Conservation (phyloP, 116 monocot genomes). For the Zostera marina region DNA sequence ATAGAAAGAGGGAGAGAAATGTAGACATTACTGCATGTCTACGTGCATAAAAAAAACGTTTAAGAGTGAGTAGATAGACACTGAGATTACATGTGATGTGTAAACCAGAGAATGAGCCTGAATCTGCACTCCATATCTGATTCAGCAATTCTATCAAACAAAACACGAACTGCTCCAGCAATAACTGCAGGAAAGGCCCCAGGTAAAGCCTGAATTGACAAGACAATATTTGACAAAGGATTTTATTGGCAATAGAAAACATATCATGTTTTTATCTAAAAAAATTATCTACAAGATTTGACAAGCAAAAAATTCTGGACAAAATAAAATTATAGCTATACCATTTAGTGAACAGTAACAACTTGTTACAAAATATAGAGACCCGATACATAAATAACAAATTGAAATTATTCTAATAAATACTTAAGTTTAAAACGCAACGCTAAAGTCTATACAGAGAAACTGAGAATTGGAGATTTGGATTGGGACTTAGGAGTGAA, state of each 20-base stretch:
- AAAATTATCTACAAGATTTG: neutral
- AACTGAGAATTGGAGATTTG: too few species aligned
- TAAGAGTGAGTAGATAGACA: neutral
- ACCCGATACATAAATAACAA: too few species aligned
- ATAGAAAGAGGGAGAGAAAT: neutral
- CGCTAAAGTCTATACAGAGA: too few species aligned
- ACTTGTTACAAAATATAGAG: too few species aligned
- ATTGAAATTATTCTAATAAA: too few species aligned
- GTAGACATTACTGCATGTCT: too few species aligned
- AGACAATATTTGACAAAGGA: neutral
- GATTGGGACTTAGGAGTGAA: too few species aligned
- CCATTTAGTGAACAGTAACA: too few species aligned
- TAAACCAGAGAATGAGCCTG: slow-evolving; percentile 90
- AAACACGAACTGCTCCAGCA: slow-evolving; percentile 72
- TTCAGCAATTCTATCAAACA: slow-evolving; percentile 76
- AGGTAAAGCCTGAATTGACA: slow-evolving; percentile 53
- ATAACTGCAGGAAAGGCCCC: slow-evolving; percentile 92
- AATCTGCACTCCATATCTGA: slow-evolving; percentile 94
- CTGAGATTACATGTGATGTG: slow-evolving; percentile 69
- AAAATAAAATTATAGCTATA: too few species aligned
- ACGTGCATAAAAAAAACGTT: too few species aligned
- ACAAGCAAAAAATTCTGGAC: neutral
- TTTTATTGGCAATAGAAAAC: neutral
- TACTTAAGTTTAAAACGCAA: too few species aligned
- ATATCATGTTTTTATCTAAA: too few species aligned